Evolutionary conservation across 1,284 basidiomycete species (phyloP), one percentile per base, ranked within the genome.

Genomic region (Puccinia horiana): DNA sequence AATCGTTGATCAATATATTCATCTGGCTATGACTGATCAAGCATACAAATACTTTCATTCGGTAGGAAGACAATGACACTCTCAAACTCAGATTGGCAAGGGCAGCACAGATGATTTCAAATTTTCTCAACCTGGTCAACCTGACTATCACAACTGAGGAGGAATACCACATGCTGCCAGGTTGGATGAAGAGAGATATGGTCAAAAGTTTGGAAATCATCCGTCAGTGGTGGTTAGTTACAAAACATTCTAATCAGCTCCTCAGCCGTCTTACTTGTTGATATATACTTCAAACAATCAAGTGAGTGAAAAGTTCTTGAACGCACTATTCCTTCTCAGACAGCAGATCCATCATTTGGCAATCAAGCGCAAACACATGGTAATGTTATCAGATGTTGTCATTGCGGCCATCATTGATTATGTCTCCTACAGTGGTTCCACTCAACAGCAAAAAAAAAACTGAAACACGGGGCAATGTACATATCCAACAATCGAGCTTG

Each of bases 331-430:
- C 52, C n/a, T 56, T 35, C 78, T 80, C n/a, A 70, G 78, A 47
- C 52, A 58, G 16, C 49, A 72, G 6, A 72, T 80, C 32, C 65
- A 49, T n/a, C 52, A 69, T 67, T 44, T 80, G 35, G 65, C 78
- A 3, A 35, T 80, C 56, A 56, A 58, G 37, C 65, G 35, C 56
- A 52, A 80, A 20, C 52, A 49, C 32, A 80, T 72, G 52, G 67
- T 69, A 49, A 80, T 69, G 9, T 49, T 80, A 40, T 54, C 78
- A 11, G 78, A 80, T 49, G 78, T 61, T 11, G 47, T 80, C 20
- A 80, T 80, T 44, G 78, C 67, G 3, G 65, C 78, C 49, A 69
- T 80, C 47, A 44, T 80, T 18, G 78, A 80, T 40, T 73, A 80
- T 47, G 52, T 61, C 32, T 61, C 42, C 40, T 58, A 40, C 23